Evolutionary conservation across 1,284 basidiomycete genomes (phyloP), one percentile per base, ranked within the genome.

Genomic region (Trametes pubescens): DNA sequence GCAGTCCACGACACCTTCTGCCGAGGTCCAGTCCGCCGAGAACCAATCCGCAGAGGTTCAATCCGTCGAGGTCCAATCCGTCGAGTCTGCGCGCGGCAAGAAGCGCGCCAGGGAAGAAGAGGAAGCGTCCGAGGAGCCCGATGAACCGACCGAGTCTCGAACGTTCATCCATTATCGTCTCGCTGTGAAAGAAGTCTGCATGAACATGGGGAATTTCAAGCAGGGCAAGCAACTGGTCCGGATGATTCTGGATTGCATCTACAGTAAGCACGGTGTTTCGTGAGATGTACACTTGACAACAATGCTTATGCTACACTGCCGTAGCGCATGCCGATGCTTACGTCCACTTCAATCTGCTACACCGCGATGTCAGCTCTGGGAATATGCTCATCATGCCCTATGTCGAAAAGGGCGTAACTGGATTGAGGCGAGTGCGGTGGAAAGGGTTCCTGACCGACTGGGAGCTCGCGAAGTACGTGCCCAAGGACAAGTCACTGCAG

Each of bases 391-490:
- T 32, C 29, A 32, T 4, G 29, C 29, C 29, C 29, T 32, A 8
- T 32, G 8, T 32, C 29, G 29, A 32, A 0, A 37, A 49, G 1
- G 29, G 29, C 29, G 29, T 32, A 32, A 37, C 38, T 10, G 35
- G 4, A 4, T 40, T 14, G 21, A 32, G 24, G 11, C n/a, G n/a
- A 10, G 38, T 61, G 11, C 1, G 29, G 4, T 63, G 61, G 61
- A n/a, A 11, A 2, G 65, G 61, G 9, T 24, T 66, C 4, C 51
- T 66, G 13, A 51, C 53, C 9, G 65, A 66, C 34, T 66, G 65
- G 65, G 65, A 66, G 51, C 32, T 64, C 2, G 53, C 59, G 5
- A 61, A 55, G 49, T 24, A 14, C 9, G 49, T 58, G 44, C 9
- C 44, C 40, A 13, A 24, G 26, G n/a, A 37, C 35, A 7, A 7